Evolutionary conservation across 2,329 filamentous ascomycete genomes (phyloP).

Genomic region (Blastomyces parvus): DNA sequence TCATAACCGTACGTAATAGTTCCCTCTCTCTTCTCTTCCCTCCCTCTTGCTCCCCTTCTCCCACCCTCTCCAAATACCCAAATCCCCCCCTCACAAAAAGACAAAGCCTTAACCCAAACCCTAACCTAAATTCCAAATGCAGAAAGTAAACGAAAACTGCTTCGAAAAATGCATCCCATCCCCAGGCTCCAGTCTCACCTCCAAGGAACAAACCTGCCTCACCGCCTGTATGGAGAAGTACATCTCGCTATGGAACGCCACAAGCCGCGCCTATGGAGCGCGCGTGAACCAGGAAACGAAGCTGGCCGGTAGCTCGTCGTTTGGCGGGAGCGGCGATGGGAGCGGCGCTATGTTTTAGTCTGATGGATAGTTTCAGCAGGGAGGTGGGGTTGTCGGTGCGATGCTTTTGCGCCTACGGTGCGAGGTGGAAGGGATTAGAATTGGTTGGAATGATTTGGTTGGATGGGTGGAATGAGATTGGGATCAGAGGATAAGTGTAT

Average conservation of each 20-base stretch:
- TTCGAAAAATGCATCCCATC: constrained; percentile 68
- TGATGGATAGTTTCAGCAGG: neutral
- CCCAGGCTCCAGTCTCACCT: constrained; percentile 52
- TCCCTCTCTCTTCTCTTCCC: constrained; percentile 10
- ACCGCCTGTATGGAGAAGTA: constrained; percentile 78
- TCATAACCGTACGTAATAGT: constrained; percentile 54
- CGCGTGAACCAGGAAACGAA: constrained; percentile 50
- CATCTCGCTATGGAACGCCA: constrained; percentile 68
- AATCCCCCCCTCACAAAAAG: neutral
- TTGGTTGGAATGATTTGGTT: too few relatives aligned
- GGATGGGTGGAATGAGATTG: neutral
- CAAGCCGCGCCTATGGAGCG: constrained; percentile 58
- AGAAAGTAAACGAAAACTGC: constrained; percentile 76
- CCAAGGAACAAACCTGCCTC: constrained; percentile 60
- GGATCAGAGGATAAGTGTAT: neutral
- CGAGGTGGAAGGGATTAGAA: neutral
- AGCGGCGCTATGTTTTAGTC: neutral
- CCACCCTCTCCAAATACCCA: neutral
- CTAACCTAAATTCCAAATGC: constrained; percentile 2
- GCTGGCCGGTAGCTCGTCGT: constrained; percentile 20
- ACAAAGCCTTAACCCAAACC: neutral
- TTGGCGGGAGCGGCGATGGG: neutral
- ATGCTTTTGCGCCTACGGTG: neutral
- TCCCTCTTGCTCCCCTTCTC: constrained; percentile 5
- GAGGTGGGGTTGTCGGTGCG: neutral